Conservation (phyloP, 192 early-diverging fungal species). For the Backusella macrospora region DNA sequence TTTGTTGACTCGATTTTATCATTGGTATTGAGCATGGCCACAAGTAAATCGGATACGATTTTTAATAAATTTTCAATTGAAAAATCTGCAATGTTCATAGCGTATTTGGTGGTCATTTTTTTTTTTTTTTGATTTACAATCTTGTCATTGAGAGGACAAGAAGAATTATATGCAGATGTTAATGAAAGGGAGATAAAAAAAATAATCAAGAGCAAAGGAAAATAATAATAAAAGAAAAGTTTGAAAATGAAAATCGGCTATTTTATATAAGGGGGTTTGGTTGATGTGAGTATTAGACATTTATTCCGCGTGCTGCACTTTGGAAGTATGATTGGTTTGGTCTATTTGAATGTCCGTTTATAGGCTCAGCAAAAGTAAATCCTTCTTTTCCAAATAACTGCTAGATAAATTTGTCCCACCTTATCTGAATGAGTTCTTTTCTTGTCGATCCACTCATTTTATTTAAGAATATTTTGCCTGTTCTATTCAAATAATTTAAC, state of each 20-base stretch:
- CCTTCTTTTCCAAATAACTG: background rate
- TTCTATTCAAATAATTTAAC: background rate
- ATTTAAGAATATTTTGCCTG: background rate
- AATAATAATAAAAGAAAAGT: background rate
- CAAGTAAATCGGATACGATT: constrained; percentile 53
- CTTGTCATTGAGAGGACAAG: background rate
- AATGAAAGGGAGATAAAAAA: background rate
- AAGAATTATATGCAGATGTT: background rate
- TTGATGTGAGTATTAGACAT: background rate
- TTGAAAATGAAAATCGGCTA: background rate
- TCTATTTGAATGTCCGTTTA: constrained; percentile 9
- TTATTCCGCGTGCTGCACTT: constrained; percentile 12
- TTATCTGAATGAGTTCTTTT: background rate
- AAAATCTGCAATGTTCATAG: constrained; percentile 46
- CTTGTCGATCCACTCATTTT: constrained; percentile 12
- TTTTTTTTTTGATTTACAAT: background rate
- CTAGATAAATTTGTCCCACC: constrained; percentile 4
- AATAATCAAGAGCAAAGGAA: background rate
- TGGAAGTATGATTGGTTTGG: background rate
- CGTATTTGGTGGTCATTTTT: background rate
- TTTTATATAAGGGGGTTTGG: constrained; percentile 7
- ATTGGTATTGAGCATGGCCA: constrained; percentile 51
- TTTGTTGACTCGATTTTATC: constrained; percentile 39
- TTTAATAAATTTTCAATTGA: constrained; percentile 48
- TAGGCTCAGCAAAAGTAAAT: constrained; percentile 7